Base-by-base conservation (phyloP, 148 eudicot genomes). In the Persicaria tinctoria region DNA sequence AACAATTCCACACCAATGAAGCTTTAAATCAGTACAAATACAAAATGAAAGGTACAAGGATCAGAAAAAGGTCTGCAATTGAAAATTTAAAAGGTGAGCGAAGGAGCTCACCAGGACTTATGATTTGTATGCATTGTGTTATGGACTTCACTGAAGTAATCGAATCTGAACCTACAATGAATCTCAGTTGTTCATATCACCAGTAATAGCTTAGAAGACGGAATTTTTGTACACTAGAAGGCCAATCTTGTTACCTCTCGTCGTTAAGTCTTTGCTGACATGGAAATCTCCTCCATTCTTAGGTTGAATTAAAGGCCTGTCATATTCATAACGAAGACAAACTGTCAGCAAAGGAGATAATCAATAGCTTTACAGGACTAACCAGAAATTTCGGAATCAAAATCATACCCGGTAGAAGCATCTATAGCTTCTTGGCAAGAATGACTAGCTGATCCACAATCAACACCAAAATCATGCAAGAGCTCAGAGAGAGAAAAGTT, bases 31-130 rank as follows among this genome's bases (percentile, higher is more conserved):
- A 64, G 5, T 38, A 4, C 41, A 20, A 2, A 60, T 60, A 23
- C 4, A 20, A 6, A 23, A 7, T 7, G 2, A 60, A 1, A 20
- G 3, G 41, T 32, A 32, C 2, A 1, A 20, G 27, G 44, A 54
- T 54, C 57, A 54, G n/a, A 13, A 17, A 54, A 50, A 32, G 41
- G 9, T 16, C 9, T 50, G 53, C 60, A 55, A 55, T 14, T 55
- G 60, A 55, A 16, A 55, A 55, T 3, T 16, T 4, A 73, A 41
- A 44, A 10, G 10, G 32, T 57, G 18, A 23, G 17, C 70, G 68
- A 7, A 63, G 32, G 55, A 60, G 79, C 59, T 87, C 85, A 91
- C 97, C 85, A 13, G 98, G 98, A 79, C 97, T 94, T 44, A 85
- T 68, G 8, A 94, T 80, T 77, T 74, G 82, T 56, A 90, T 83